Evolutionary conservation across 2,329 filamentous ascomycete genomes (phyloP), one percentile per base, ranked within the genome.

Genomic region (Exutisphaerella laricina): DNA sequence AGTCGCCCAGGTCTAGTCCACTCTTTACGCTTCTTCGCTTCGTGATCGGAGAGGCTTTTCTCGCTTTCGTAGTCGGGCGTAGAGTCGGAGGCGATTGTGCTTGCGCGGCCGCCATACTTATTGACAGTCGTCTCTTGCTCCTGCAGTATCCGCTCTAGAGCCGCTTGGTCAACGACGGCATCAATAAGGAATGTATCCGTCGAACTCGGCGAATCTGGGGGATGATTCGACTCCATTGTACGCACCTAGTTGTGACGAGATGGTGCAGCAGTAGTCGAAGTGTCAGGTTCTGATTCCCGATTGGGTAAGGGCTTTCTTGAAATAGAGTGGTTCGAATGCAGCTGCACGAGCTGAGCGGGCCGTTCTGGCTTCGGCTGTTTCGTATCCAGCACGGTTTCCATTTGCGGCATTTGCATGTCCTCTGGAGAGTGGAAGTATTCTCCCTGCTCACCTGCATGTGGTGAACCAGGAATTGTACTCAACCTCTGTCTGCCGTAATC

Each of bases 11-110:
- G 84, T 49, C 90, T 77, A 12, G 85, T 84, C 45, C 77, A 78
- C 43, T 87, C 82, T 6, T 76, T 65, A 0, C 75, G 47, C 37
- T 45, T 29, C 37, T 53, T 75, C 46, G 72, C 63, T 50, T 71
- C 72, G 21, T 51, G 51, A 32, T 68, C 70, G 33, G 49, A 68
- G 59, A 44, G 65, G 65, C 46, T 63, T 56, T 50, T 55, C 16
- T 80, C 83, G 63, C 85, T 92, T 5, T 85, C 84, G 65, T 90
- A 90, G 60, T 90, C 85, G 0, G 85, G 85, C 18, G 82, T 83
- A 5, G 81, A 82, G 23, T 72, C 73, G 9, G 51, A 52, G 16
- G 39, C 46, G 32, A 54, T 21, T 14, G 49, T 48, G 35, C 45
- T 47, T 35, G 49, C 36, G 23, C 45, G 49, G 9, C 46, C 44